phyloP scores from a whole-genome alignment of 257 asterid genomes.

The Asclepias syriaca region DNA sequence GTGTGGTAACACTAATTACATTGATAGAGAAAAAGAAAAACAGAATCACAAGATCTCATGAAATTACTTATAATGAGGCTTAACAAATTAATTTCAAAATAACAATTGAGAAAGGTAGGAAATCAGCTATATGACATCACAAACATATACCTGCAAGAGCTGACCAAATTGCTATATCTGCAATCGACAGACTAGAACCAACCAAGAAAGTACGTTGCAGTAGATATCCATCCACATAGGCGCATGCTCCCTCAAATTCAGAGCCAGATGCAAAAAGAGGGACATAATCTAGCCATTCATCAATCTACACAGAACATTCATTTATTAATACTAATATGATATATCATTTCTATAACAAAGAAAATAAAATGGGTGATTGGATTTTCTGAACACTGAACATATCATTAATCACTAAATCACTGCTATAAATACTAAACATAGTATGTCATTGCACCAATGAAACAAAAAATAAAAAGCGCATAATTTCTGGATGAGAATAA shows the following conservation, averaged over 20 bases:
- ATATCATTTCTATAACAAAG: background rate
- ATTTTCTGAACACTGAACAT: background rate
- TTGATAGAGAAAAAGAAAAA: background rate
- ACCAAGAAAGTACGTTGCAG: constrained; percentile 60
- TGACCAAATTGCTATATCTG: constrained; percentile 85
- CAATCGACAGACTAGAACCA: constrained; percentile 63
- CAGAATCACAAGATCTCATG: background rate
- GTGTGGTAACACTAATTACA: background rate
- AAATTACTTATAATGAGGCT: background rate
- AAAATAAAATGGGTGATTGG: background rate
- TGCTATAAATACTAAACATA: background rate
- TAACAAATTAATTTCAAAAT: background rate
- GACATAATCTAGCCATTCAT: constrained; percentile 81
- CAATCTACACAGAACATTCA: constrained; percentile 47
- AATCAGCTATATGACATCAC: background rate
- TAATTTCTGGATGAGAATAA: background rate
- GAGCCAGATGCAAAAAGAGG: constrained; percentile 65
- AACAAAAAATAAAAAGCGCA: background rate
- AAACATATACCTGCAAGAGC: constrained; percentile 67
- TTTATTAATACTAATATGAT: background rate
- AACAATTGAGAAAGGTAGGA: background rate
- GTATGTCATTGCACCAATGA: background rate
- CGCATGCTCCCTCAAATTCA: constrained; percentile 90
- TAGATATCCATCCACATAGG: constrained; percentile 55
- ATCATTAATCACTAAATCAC: background rate